Evolutionary conservation across 2,329 filamentous ascomycete genomes (phyloP).

Genomic region (Didymosphaeria variabile): DNA sequence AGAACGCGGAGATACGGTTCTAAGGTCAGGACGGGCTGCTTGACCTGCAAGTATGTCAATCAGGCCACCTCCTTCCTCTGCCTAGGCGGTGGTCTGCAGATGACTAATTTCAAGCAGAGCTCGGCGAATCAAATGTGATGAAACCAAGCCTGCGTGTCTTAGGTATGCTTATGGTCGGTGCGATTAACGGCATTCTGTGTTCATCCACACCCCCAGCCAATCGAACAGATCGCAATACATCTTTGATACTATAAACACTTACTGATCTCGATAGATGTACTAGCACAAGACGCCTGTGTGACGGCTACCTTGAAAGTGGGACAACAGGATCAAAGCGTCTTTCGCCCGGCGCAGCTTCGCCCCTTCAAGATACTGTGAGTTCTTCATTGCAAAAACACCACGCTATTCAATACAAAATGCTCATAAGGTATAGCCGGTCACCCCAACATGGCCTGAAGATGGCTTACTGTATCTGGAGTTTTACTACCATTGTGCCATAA

Average conservation of each 20-base stretch:
- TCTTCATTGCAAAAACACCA: conserved; percentile 1
- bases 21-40: conserved; percentile 26
- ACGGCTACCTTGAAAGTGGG: conserved; percentile 30
- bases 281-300: conserved; percentile 39
- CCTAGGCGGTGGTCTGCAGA: background rate
- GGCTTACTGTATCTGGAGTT: conserved; percentile 43
- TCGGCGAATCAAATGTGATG: conserved; percentile 14
- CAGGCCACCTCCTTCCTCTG: background rate
- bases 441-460: conserved; percentile 24
- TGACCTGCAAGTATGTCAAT: conserved; percentile 23
- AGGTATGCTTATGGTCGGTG: conserved; percentile 2
- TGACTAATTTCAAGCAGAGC: conserved; percentile 7
- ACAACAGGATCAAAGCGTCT: conserved; percentile 17
- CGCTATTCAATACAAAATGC: background rate
- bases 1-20: conserved; percentile 20
- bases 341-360: conserved; percentile 3
- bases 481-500: conserved; percentile 53
- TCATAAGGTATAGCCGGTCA: conserved; percentile 9
- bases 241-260: background rate
- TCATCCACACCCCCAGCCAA: too few species aligned
- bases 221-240: background rate
- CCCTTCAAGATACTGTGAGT: conserved; percentile 19
- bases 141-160: conserved; percentile 9
- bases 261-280: conserved; percentile 32
- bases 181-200: background rate